These are phyloP conservation scores for Kodamaea nitidulidarum DNA, from an alignment of 805 yeast genomes.

Conservation along the genomic window DNA sequence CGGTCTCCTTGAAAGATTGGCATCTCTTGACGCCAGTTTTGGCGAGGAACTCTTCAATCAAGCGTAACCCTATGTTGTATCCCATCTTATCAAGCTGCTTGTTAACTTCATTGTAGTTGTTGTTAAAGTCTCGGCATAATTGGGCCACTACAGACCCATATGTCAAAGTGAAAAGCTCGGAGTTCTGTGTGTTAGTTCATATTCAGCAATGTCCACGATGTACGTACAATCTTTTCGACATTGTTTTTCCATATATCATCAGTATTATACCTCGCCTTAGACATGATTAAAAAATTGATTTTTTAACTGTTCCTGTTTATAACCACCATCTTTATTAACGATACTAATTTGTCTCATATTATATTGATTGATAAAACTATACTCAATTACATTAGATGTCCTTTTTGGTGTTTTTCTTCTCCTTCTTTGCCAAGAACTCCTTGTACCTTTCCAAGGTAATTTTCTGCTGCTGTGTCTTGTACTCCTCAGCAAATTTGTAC, in stretches of 20 bases:
- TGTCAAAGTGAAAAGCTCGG: conserved; percentile 90
- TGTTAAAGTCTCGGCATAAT: conserved; percentile 74
- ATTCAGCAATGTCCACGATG: neutral
- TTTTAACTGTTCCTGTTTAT: too few species aligned
- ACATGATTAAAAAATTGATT: conserved; percentile 18
- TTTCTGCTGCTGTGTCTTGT: conserved; percentile 59
- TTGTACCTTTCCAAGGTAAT: conserved; percentile 65
- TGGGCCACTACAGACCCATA: conserved; percentile 94
- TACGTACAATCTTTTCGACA: conserved; percentile 76
- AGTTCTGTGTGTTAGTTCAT: conserved; percentile 47
- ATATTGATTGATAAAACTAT: neutral
- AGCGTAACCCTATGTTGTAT: conserved; percentile 83
- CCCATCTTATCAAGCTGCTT: conserved; percentile 89
- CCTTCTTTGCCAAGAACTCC: conserved; percentile 47
- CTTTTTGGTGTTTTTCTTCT: conserved; percentile 11
- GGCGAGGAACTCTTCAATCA: conserved; percentile 91
- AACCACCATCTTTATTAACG: too few species aligned
- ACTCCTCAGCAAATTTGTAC: conserved; percentile 58
- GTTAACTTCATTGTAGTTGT: conserved; percentile 76
- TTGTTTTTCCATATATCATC: conserved; percentile 91
- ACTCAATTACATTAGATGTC: conserved; percentile 4
- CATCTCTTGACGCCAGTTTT: conserved; percentile 85
- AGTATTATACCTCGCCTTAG: conserved; percentile 43
- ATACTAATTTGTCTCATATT: neutral
- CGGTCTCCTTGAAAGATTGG: conserved; percentile 72